Percentiles rank a stretch among this genome's conserved stretches.
These are phyloP conservation scores for Madurella fahalii DNA, from an alignment of 2,329 filamentous ascomycete genomes.

Conservation along the genomic window DNA sequence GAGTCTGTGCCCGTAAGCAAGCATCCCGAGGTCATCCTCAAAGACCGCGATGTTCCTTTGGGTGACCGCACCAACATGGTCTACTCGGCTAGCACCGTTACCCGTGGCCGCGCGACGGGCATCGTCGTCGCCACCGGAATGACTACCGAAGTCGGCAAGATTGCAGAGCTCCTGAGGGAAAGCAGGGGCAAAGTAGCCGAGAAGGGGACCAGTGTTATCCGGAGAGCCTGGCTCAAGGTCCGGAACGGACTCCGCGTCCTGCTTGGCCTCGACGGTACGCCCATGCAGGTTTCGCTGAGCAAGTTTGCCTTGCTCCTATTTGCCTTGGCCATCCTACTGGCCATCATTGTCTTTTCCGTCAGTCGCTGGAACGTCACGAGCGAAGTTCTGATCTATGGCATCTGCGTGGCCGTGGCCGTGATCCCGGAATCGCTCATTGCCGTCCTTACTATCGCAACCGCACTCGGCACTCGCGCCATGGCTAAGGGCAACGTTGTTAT, in stretches of 20 bases:
- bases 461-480: conserved; percentile 53
- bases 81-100: conserved; percentile 69
- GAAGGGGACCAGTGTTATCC: conserved; percentile 26
- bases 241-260: conserved; percentile 34
- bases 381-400: conserved; percentile 42
- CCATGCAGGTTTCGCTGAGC: conserved; percentile 62
- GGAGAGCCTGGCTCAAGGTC: conserved; percentile 23
- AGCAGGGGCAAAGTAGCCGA: conserved; percentile 39
- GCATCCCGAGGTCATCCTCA: conserved; percentile 51
- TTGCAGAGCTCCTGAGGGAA: conserved; percentile 52
- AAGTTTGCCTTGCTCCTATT: conserved; percentile 65
- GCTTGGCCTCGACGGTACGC: conserved; percentile 56
- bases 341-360: conserved; percentile 40
- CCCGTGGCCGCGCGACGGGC: conserved; percentile 64
- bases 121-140: conserved; percentile 67
- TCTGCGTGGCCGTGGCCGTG: conserved; percentile 48
- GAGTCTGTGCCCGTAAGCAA: conserved; percentile 69
- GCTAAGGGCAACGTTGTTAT: conserved; percentile 53
- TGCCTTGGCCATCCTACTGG: conserved; percentile 47
- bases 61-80: conserved; percentile 68
- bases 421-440: conserved; percentile 56
- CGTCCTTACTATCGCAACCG: conserved; percentile 61
- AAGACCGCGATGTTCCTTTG: conserved; percentile 52
- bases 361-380: conserved; percentile 44
- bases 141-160: conserved; percentile 54